phyloP scores from a whole-genome alignment of 352 stramenopile species.

The Globisporangium rhizosaccharum region DNA sequence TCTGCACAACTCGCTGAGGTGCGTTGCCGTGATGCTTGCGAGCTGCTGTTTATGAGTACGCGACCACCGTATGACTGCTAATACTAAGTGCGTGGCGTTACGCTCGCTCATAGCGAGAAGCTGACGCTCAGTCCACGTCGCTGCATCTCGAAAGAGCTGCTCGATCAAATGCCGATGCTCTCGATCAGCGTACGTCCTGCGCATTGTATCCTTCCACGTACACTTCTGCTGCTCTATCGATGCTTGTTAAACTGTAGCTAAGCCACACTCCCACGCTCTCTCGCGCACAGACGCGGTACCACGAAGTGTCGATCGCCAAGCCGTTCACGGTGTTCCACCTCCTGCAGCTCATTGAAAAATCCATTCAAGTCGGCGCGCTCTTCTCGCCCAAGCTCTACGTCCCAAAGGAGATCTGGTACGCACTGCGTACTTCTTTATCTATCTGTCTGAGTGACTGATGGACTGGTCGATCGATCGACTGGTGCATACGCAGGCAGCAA shows the following conservation, averaged over 20 bases:
- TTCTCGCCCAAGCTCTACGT: constrained; percentile 73
- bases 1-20: constrained; percentile 7
- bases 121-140: constrained; percentile 29
- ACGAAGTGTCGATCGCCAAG: constrained; percentile 43
- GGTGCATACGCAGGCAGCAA: constrained; percentile 32
- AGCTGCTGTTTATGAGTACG: neutral
- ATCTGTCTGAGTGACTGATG: neutral
- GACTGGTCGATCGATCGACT: neutral
- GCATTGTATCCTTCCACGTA: neutral
- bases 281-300: constrained; percentile 39
- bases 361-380: constrained; percentile 64
- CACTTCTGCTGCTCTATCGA: neutral
- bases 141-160: constrained; percentile 62
- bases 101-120: constrained; percentile 19
- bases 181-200: constrained; percentile 37
- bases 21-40: neutral
- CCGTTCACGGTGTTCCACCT: constrained; percentile 73
- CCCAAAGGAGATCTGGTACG: constrained; percentile 72
- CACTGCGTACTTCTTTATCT: neutral
- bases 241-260: neutral
- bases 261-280: neutral
- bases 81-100: no score
- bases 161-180: constrained; percentile 65
- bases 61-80: neutral
- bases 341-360: constrained; percentile 79